phyloP scores from a whole-genome alignment of 148 eudicot species.

The Limonium bicolor region DNA sequence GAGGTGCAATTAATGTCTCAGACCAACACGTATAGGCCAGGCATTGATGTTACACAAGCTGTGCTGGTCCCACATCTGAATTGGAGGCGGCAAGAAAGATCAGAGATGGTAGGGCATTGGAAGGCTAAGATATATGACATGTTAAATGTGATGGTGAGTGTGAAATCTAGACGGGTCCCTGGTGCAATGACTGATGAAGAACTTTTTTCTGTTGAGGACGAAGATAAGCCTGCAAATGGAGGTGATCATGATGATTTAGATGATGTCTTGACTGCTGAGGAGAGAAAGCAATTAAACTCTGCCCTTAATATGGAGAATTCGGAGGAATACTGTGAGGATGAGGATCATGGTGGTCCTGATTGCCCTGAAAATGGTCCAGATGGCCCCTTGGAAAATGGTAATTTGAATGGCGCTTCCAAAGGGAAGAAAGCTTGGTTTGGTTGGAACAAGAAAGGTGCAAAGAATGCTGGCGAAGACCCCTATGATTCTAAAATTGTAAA shows the following conservation, averaged over 20 bases:
- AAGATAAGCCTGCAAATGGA: background rate
- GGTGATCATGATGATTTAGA: conserved; percentile 11
- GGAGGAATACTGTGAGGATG: background rate
- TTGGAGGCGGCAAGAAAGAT: conserved; percentile 47
- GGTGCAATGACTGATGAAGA: conserved; percentile 8
- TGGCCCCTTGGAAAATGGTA: background rate
- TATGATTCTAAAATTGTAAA: conserved; percentile 26
- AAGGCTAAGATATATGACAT: conserved; percentile 52
- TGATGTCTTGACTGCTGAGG: conserved; percentile 2
- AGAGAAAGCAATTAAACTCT: conserved; percentile 2
- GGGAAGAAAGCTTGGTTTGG: conserved; percentile 5
- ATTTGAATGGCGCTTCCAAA: conserved; percentile 11
- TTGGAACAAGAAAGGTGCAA: conserved; percentile 1
- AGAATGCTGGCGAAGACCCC: conserved; percentile 17
- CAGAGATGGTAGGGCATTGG: conserved; percentile 52
- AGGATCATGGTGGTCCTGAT: background rate
- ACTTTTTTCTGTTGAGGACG: conserved; percentile 2
- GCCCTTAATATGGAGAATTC: conserved; percentile 1
- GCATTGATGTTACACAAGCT: conserved; percentile 57
- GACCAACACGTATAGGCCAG: conserved; percentile 46
- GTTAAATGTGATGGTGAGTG: conserved; percentile 22
- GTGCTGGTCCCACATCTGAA: conserved; percentile 46
- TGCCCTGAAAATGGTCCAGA: conserved; percentile 16
- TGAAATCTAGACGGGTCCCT: conserved; percentile 5
- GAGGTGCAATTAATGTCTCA: conserved; percentile 44